Conservation (phyloP, 257 asterid species). For the Thymus quinquecostatus region DNA sequence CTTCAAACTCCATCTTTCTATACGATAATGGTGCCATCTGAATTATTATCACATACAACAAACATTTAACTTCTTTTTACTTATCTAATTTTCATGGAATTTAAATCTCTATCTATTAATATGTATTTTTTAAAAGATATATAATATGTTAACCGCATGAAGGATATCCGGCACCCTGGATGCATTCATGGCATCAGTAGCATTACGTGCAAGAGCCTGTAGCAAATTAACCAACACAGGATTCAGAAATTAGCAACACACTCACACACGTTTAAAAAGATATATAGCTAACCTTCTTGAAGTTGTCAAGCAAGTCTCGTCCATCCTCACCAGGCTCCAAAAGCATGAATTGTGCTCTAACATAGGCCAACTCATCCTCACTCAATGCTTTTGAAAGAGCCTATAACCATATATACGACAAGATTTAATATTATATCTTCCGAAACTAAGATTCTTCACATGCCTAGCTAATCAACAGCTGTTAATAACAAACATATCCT, state of each 20-base stretch:
- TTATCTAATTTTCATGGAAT: no score
- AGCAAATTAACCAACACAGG: constrained; percentile 5
- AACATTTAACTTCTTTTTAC: no score
- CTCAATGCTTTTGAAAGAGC: constrained; percentile 89
- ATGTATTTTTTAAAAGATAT: no score
- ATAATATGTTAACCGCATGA: constrained; percentile 63
- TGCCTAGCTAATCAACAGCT: no score
- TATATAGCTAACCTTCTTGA: constrained; percentile 54
- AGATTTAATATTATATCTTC: constrained; percentile 3
- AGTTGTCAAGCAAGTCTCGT: constrained; percentile 71
- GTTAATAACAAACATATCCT: no score
- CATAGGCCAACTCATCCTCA: constrained; percentile 84
- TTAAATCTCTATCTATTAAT: no score
- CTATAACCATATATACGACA: constrained; percentile 37
- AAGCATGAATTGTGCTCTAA: constrained; percentile 88
- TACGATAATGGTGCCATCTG: constrained; percentile 79
- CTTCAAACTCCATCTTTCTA: constrained; percentile 79
- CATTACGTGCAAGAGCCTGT: constrained; percentile 77
- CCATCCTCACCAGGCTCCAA: constrained; percentile 88
- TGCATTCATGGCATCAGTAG: constrained; percentile 89
- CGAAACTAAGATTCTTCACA: no score
- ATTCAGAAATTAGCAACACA: not conserved
- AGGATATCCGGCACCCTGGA: constrained; percentile 85
- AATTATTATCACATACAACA: not conserved
- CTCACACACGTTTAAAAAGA: not conserved